Evolutionary conservation across 2,329 filamentous ascomycete species (phyloP).

Genomic region (Nothopassalora personata): DNA sequence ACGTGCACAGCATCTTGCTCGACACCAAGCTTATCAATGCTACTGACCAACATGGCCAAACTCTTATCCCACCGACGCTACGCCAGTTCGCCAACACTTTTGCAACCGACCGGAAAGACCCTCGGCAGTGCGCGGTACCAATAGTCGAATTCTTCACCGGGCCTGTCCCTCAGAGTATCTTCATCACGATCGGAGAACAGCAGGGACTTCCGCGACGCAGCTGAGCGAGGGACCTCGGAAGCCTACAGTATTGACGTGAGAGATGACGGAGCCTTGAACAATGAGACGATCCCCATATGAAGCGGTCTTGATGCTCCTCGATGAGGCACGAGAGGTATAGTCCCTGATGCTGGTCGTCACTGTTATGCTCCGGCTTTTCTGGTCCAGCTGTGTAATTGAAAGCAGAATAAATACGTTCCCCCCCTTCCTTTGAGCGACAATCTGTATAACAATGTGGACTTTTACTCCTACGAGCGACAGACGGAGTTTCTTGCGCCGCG

Average conservation of each 20-base stretch:
- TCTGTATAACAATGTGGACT: slow-evolving; percentile 45
- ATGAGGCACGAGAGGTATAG: slow-evolving; percentile 32
- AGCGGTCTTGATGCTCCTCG: slow-evolving; percentile 47
- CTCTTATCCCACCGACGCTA: slow-evolving; percentile 49
- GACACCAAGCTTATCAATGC: slow-evolving; percentile 39
- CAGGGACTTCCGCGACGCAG: slow-evolving; percentile 41
- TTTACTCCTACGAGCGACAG: slow-evolving; percentile 46
- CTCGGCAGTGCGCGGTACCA: slow-evolving; percentile 1
- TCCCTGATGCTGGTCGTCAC: slow-evolving; percentile 51
- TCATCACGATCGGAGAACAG: slow-evolving; percentile 44
- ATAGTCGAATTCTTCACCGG: slow-evolving; percentile 2
- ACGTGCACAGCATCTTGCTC: slow-evolving; percentile 37
- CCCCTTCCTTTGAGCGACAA: slow-evolving; percentile 57
- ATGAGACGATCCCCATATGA: slow-evolving; percentile 41
- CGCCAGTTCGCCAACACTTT: slow-evolving; percentile 47
- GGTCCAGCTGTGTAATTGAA: slow-evolving; percentile 55
- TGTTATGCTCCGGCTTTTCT: slow-evolving; percentile 53
- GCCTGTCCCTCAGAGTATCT: slow-evolving; percentile 31
- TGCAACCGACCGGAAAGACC: slow-evolving; percentile 32
- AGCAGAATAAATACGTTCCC: slow-evolving; percentile 55
- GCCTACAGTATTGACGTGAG: slow-evolving; percentile 45
- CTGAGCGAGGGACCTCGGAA: slow-evolving; percentile 45
- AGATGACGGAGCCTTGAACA: slow-evolving; percentile 36
- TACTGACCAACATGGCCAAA: slow-evolving; percentile 44
- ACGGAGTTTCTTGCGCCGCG: slow-evolving; percentile 50